Conservation (phyloP, 345 rosid species). For the Carallia brachiata region DNA sequence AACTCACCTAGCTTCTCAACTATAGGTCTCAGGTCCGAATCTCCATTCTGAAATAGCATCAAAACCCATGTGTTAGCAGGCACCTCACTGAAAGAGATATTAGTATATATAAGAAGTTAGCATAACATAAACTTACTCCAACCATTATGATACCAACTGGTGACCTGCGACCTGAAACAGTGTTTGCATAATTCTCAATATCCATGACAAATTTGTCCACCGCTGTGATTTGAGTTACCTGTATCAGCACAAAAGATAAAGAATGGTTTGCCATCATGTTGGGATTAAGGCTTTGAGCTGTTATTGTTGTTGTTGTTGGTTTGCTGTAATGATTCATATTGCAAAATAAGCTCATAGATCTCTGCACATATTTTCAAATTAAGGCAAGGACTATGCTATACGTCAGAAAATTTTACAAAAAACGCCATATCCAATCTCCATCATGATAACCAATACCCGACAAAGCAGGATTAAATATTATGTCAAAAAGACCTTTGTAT, state of each 20-base stretch:
- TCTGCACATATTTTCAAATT: neutral
- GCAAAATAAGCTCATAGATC: neutral
- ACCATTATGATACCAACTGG: slow-evolving; percentile 70
- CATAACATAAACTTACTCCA: slow-evolving; percentile 49
- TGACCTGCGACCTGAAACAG: slow-evolving; percentile 51
- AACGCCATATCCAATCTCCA: neutral
- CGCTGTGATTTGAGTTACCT: slow-evolving; percentile 33
- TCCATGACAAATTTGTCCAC: slow-evolving; percentile 60
- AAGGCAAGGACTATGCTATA: neutral
- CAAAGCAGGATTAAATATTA: neutral
- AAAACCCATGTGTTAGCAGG: slow-evolving; percentile 8
- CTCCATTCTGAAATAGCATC: slow-evolving; percentile 41
- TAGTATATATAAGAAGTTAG: slow-evolving; percentile 7
- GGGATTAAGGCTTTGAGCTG: too few relatives aligned
- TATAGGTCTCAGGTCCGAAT: slow-evolving; percentile 39
- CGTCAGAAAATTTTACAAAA: neutral
- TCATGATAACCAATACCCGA: neutral
- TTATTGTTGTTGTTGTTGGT: slow-evolving; percentile 1
- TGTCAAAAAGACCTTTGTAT: slow-evolving; percentile 30
- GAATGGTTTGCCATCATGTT: slow-evolving; percentile 9
- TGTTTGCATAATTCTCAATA: slow-evolving; percentile 45
- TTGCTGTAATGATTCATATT: slow-evolving; percentile 6
- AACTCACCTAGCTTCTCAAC: slow-evolving; percentile 66
- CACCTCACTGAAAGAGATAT: slow-evolving; percentile 8
- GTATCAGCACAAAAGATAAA: slow-evolving; percentile 8